Base-by-base conservation (phyloP, 139 green algal genomes). In the Picochlorum costavermella region DNA sequence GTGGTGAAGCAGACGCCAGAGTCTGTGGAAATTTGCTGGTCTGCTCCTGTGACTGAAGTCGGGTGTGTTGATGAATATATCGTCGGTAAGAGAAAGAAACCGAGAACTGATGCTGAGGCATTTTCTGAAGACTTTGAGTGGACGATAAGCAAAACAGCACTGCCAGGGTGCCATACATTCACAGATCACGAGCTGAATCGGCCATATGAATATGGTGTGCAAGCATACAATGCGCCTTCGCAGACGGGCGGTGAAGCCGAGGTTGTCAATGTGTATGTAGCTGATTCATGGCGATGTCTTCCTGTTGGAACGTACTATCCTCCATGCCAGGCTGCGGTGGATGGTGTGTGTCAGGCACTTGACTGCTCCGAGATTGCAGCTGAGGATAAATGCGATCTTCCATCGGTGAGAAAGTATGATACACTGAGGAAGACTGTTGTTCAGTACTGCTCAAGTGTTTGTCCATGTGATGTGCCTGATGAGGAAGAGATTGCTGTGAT, bases 221-320 rank as follows among this genome's bases (percentile, higher is more conserved):
- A 73, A 56, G 55, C 53, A 20, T 73, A 61, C 37, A 40, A n/a
- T 33, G 13, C 17, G 14, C 25, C 26, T 16, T 11, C 30, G 1
- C 31, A 40, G 13, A 29, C 33, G n/a, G 68, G 68, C 11, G 33
- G 33, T 14, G 61, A 20, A 4, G 48, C 16, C 14, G 37, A 36
- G 12, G 23, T 8, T 26, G 59, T 49, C 3, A 23, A 29, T 37
- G 68, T 58, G 25, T 56, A 50, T 17, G 36, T 56, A 0, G 50
- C 60, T n/a, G 50, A 44, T 37, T 31, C 36, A 37, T 75, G 68
- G 68, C 31, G 29, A n/a, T 75, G 68, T 55, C 2, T 75, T 4
- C 25, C 61, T 10, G 36, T 64, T n/a, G 44, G 30, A 2, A 50
- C 26, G 10, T 63, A 33, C 31, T 75, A 75, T 50, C 68, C 68